Percentiles rank a stretch among this genome's conserved stretches.
Evolutionary conservation across 371 early-diverging fungal species (phyloP).

Genomic region (Mucor racemosus): DNA sequence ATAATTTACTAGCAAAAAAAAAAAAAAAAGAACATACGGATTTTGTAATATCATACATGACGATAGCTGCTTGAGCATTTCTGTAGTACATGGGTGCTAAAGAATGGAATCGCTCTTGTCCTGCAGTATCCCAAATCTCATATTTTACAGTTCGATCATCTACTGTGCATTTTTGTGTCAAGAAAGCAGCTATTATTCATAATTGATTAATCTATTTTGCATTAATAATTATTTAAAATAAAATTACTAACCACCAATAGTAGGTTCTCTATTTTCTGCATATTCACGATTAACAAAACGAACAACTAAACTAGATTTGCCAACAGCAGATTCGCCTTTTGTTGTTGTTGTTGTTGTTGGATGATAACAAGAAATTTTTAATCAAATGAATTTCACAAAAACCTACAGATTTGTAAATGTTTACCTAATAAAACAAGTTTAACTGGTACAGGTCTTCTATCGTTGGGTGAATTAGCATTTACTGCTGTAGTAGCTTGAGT

Average conservation of each 20-base stretch:
- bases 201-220: neutral
- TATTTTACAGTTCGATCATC: constrained; percentile 79
- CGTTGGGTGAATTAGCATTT: constrained; percentile 5
- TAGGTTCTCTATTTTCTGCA: constrained; percentile 95
- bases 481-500: constrained; percentile 4
- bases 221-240: neutral
- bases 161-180: constrained; percentile 72
- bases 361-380: neutral
- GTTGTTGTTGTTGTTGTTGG: no score
- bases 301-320: constrained; percentile 80
- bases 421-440: constrained; percentile 76
- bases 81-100: constrained; percentile 99
- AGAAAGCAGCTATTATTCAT: constrained; percentile 70
- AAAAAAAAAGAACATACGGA: constrained; percentile 52
- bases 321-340: constrained; percentile 86
- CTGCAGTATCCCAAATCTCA: constrained; percentile 96
- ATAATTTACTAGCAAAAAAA: neutral
- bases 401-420: neutral
- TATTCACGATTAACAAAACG: constrained; percentile 96
- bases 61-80: constrained; percentile 95
- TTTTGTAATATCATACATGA: constrained; percentile 96
- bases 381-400: no score
- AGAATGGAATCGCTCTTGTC: constrained; percentile 89
- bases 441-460: constrained; percentile 58
- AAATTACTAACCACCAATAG: constrained; percentile 81